Conservation (phyloP, 2,329 filamentous ascomycete genomes). For the Cladosporium halotolerans region DNA sequence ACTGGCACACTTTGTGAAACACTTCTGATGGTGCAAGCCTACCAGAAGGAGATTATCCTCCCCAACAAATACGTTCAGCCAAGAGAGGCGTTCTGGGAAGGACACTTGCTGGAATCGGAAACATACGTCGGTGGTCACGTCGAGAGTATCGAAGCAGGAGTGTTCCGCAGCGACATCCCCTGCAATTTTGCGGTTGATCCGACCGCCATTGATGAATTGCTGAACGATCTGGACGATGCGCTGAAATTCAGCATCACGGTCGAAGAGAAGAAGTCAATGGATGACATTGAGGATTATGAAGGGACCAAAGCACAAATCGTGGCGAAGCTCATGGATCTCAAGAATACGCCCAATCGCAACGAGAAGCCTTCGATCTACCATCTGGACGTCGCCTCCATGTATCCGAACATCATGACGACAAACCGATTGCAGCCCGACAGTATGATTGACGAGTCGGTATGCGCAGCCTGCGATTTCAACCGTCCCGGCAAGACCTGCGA, state of each 20-base stretch:
- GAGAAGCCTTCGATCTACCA: constrained; percentile 94
- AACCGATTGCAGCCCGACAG: constrained; percentile 96
- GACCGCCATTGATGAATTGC: constrained; percentile 79
- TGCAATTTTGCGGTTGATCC: constrained; percentile 91
- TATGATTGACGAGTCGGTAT: constrained; percentile 96
- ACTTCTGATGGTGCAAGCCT: constrained; percentile 98
- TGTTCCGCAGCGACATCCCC: constrained; percentile 92
- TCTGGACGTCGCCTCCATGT: constrained; percentile 98
- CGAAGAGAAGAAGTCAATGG: constrained; percentile 48
- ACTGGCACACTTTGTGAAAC: constrained; percentile 99
- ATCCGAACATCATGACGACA: constrained; percentile 99
- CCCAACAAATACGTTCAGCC: constrained; percentile 94
- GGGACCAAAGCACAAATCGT: constrained; percentile 74
- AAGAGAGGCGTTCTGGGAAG: constrained; percentile 92
- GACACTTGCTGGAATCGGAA: constrained; percentile 90
- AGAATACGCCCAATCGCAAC: constrained; percentile 72
- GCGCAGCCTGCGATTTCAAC: constrained; percentile 97
- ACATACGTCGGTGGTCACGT: constrained; percentile 98
- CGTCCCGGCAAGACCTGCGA: constrained; percentile 95
- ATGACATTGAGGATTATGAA: constrained; percentile 47
- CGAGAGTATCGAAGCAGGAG: constrained; percentile 96
- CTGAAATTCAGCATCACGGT: constrained; percentile 67
- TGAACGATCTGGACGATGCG: constrained; percentile 79
- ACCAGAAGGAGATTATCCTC: constrained; percentile 81
- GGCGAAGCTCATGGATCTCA: constrained; percentile 63